A percentile compares a stretch with the other conserved stretches of the same genome.
phyloP scores from a whole-genome alignment of 208 protist genomes.

The Leishmania martiniquensis region DNA sequence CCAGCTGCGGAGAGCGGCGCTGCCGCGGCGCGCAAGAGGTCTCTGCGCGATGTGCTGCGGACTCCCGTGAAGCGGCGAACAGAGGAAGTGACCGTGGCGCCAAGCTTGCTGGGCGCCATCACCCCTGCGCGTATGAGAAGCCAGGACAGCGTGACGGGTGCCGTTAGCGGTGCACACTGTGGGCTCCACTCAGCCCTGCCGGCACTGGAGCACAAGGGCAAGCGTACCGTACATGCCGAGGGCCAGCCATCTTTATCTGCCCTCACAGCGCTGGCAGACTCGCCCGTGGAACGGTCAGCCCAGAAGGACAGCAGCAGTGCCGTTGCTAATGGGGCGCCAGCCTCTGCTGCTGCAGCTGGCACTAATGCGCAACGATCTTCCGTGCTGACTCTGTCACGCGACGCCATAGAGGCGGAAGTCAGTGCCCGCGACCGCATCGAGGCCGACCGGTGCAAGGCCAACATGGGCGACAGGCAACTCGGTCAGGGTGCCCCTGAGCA shows the following conservation, averaged over 20 bases:
- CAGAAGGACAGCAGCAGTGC: not conserved
- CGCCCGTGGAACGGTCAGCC: not conserved
- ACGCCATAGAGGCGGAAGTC: not conserved
- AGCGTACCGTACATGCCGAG: constrained; percentile 5
- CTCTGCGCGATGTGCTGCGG: constrained; percentile 22
- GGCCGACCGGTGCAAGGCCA: constrained; percentile 29
- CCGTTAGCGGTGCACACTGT: not conserved
- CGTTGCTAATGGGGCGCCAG: not conserved
- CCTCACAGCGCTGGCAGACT: constrained; percentile 6
- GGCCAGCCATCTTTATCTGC: constrained; percentile 5
- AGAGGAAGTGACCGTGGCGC: not conserved
- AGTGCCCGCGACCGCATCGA: constrained; percentile 15
- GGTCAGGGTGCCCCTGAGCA: constrained; percentile 9
- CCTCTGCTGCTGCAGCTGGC: not conserved
- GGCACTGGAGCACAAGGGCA: not conserved
- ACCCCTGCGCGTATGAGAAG: constrained; percentile 1
- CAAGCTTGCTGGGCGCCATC: constrained; percentile 5
- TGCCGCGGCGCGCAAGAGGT: constrained; percentile 5
- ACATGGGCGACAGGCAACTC: constrained; percentile 30
- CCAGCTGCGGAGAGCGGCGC: not conserved
- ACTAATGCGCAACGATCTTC: no score
- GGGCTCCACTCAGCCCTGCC: not conserved
- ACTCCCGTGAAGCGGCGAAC: constrained; percentile 3
- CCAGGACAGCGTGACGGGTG: not conserved
- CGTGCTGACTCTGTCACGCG: not conserved